Base-by-base conservation (phyloP, 805 yeast species). In the Clavispora vitiphila region DNA sequence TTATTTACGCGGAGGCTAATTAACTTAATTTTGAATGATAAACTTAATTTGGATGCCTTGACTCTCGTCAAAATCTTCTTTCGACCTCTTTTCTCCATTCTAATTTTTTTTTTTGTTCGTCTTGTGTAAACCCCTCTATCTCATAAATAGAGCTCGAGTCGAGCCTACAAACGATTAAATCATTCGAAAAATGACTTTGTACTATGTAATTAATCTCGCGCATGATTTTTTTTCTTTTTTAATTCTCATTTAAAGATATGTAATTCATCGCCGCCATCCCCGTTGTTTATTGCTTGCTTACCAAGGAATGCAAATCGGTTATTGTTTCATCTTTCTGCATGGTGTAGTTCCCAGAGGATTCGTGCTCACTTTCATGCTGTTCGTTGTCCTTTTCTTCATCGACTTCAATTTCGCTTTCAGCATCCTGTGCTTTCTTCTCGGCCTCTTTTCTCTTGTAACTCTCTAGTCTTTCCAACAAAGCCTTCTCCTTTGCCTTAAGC, bases 401-500 rank as follows among this genome's bases (percentile, higher is more conserved):
- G 20, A 8, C 18, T 10, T 22, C 29, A 4, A 21, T 18, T 15
- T 34, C 38, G n/a, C 24, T 18, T 7, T 22, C 38, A 11, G 30
- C 34, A 15, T 29, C 20, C 20, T 16, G 20, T n/a, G 37, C 37
- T 5, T 40, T 30, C 34, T 32, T 39, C 34, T 25, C 32, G 2
- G 42, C 44, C 25, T 43, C 36, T 9, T 43, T 42, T 16, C 27
- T 39, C 39, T 43, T 51, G 37, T 44, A 40, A 23, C 41, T 47
- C 46, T 64, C 65, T 47, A 72, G 55, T 48, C 62, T 56, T 51
- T 72, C 71, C 60, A 67, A 69, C 49, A 83, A 58, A 39, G 71
- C 52, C 51, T 67, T 77, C 56, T 85, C 93, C 63, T 79, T 78
- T 46, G 73, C 67, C 65, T 83, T 85, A 62, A 85, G 71, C 48